These are phyloP conservation scores for Blastobotrys attinorum DNA, from an alignment of 805 yeast genomes.

Conservation along the genomic window DNA sequence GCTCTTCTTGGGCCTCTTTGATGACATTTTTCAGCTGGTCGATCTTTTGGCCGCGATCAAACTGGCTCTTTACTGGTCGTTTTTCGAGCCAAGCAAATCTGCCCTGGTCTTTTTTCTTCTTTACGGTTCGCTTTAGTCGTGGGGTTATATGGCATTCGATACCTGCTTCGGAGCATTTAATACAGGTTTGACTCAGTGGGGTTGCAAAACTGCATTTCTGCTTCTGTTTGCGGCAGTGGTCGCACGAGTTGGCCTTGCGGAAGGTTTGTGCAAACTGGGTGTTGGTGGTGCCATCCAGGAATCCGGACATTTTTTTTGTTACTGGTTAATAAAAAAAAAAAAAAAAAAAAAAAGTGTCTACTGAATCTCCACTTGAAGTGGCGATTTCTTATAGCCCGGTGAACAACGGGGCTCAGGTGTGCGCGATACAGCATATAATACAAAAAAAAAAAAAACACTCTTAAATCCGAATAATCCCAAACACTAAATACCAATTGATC, in stretches of 20 bases:
- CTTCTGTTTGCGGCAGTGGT: slow-evolving; percentile 15
- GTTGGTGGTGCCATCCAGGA: neutral
- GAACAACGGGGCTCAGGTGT: no score
- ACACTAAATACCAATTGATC: neutral
- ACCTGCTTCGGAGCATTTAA: slow-evolving; percentile 15
- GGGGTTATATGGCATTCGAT: slow-evolving; percentile 8
- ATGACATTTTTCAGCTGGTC: neutral
- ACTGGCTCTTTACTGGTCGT: neutral
- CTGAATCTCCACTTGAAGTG: no score
- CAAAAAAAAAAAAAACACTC: no score
- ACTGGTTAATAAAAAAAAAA: no score
- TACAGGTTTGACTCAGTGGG: slow-evolving; percentile 11
- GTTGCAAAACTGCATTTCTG: slow-evolving; percentile 17
- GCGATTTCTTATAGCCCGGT: no score
- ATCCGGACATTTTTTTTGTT: no score
- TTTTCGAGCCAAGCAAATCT: slow-evolving; percentile 1
- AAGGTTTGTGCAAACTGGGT: slow-evolving; percentile 8
- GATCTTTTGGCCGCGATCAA: neutral
- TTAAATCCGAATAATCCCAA: neutral
- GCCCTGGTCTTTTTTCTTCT: neutral
- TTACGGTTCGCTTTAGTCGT: neutral
- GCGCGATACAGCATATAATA: no score
- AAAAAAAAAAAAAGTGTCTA: no score
- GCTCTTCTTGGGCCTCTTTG: neutral
- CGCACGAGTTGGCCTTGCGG: slow-evolving; percentile 19